Evolutionary conservation across 192 early-diverging fungal species (phyloP), one percentile per base, ranked within the genome.

Genomic region (Entomortierella lignicola): DNA sequence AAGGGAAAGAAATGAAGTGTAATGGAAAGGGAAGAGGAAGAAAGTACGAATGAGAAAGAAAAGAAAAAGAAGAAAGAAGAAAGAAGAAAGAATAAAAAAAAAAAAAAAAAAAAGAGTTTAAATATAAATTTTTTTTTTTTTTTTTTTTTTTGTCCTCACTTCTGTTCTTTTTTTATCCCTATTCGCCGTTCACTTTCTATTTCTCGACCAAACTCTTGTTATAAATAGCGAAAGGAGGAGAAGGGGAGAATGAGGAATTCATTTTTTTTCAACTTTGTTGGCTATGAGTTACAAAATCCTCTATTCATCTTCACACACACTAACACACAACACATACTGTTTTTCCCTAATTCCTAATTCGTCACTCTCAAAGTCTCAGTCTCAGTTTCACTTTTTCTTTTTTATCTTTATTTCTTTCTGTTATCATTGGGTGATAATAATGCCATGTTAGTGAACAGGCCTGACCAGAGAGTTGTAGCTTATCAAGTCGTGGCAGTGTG

Each of bases 131-230:
- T 21, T 44, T 65, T 42, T 39, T 54, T 21, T 57, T 21, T 57
- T 57, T 42, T 34, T 59, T 57, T 56, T 43, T 55, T 55, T 66
- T 29, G 18, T 66, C 17, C 47, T 68, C 47, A 25, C 29, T 32
- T 25, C 23, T 69, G 37, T 61, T 44, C 47, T 61, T 71, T 62
- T 61, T 70, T 42, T 72, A 54, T 72, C 61, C 18, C 17, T 48
- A 20, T 37, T 41, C 54, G 23, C 42, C 54, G 52, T 66, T 43
- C 26, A 51, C 55, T 58, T 50, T 56, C 27, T 67, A 26, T 68
- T 68, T 58, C 44, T 68, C 55, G 55, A 63, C 53, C 21, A 21
- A 15, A 56, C 56, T 31, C 56, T 68, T 50, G 64, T 50, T 59
- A 30, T 57, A 68, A 68, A 68, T 68, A 68, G 66, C 55, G 30